Percentiles rank a stretch among this genome's conserved stretches.
Conservation (phyloP, 2,329 filamentous ascomycete species). For the Arthrinium phaeospermum region DNA sequence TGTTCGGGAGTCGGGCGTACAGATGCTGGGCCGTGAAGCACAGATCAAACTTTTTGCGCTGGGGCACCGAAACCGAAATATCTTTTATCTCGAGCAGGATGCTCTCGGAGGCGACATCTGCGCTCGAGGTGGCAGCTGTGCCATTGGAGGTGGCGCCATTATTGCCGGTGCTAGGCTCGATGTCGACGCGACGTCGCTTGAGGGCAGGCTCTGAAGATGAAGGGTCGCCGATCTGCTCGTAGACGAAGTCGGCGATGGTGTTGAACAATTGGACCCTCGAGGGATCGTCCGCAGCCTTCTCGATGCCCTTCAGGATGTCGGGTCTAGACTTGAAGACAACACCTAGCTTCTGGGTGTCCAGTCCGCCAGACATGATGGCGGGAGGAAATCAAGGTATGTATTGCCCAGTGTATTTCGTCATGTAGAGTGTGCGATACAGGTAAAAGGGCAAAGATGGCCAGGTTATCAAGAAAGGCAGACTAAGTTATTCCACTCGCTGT, state of each 20-base stretch:
- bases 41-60: slow-evolving; percentile 71
- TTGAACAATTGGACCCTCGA: slow-evolving; percentile 60
- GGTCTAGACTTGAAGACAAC: slow-evolving; percentile 61
- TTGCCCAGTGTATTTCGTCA: not conserved
- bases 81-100: slow-evolving; percentile 67
- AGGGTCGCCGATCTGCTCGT: slow-evolving; percentile 46
- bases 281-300: slow-evolving; percentile 58
- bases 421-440: not conserved
- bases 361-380: slow-evolving; percentile 46
- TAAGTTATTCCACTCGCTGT: not conserved
- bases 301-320: slow-evolving; percentile 61
- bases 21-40: slow-evolving; percentile 65
- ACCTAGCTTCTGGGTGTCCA: slow-evolving; percentile 57
- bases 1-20: slow-evolving; percentile 60
- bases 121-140: slow-evolving; percentile 31
- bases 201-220: slow-evolving; percentile 47
- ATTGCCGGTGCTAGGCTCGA: slow-evolving; percentile 38
- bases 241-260: slow-evolving; percentile 57
- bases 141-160: slow-evolving; percentile 28
- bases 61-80: slow-evolving; percentile 69
- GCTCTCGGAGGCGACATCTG: slow-evolving; percentile 53
- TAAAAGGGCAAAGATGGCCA: not conserved
- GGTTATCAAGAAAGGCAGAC: not conserved
- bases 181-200: slow-evolving; percentile 60
- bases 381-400: not conserved